phyloP scores from a whole-genome alignment of 257 asterid species.

The Solanum medicagineum region DNA sequence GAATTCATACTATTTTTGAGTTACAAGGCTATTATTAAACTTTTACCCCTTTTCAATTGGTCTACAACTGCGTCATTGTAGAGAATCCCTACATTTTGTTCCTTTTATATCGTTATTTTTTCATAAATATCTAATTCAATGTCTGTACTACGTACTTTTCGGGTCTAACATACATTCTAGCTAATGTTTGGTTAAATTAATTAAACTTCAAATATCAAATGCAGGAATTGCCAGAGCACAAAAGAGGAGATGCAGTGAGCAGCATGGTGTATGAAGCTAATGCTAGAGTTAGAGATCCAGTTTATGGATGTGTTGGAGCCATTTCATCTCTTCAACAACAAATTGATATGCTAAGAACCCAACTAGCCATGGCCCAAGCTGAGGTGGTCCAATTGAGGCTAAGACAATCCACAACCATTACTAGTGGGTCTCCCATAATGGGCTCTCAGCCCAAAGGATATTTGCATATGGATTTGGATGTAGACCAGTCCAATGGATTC shows the following conservation, averaged over 20 bases:
- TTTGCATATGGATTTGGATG: neutral
- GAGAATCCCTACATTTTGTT: neutral
- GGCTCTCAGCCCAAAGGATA: neutral
- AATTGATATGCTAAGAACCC: neutral
- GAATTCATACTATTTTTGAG: too few species aligned
- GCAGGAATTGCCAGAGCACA: conserved; percentile 1
- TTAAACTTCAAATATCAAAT: neutral
- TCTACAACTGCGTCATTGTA: neutral
- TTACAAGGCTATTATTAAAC: neutral
- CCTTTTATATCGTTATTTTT: neutral
- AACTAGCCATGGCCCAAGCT: neutral
- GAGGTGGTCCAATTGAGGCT: neutral
- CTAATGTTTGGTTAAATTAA: neutral
- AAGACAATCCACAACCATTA: neutral
- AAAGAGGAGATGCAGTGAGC: conserved; percentile 1
- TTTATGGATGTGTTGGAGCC: neutral
- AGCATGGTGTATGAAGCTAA: conserved; percentile 2
- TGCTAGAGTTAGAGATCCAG: conserved; percentile 3
- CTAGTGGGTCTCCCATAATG: neutral
- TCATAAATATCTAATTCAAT: too few species aligned
- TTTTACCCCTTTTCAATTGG: neutral
- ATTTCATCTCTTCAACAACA: neutral
- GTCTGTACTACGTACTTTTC: too few species aligned
- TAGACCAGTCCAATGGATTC: neutral
- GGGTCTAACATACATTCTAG: neutral